These are phyloP conservation scores for Hanseniaspora vineae DNA, from an alignment of 805 yeast genomes.

Conservation along the genomic window DNA sequence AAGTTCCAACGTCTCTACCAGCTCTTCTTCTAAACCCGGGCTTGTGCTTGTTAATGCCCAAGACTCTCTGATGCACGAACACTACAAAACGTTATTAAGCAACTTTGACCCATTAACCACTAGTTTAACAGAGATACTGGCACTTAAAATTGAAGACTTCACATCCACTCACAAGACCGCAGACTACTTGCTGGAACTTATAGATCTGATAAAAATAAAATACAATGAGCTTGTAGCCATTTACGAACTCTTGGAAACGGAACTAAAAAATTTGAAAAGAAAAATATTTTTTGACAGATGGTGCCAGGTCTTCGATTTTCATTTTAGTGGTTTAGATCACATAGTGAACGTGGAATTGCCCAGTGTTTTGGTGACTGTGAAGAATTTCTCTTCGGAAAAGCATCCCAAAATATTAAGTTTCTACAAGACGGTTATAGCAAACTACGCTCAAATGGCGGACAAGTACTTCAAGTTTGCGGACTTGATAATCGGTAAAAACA, in stretches of 20 bases:
- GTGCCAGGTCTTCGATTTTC: constrained; percentile 14
- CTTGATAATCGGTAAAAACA: neutral
- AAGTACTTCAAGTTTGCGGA: neutral
- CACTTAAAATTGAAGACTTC: constrained; percentile 34
- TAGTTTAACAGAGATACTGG: constrained; percentile 37
- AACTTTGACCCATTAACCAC: constrained; percentile 15
- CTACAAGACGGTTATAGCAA: neutral
- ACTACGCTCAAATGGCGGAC: neutral
- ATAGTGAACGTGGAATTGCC: neutral
- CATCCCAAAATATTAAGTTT: neutral
- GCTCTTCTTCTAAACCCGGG: neutral
- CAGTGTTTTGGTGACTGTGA: neutral
- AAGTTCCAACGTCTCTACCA: neutral
- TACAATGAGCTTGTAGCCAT: constrained; percentile 29
- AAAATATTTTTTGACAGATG: constrained; percentile 43
- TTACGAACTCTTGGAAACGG: constrained; percentile 29
- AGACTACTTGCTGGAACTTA: constrained; percentile 14
- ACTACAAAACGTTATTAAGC: neutral
- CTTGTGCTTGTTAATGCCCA: neutral
- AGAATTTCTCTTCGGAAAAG: neutral
- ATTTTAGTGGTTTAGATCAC: neutral
- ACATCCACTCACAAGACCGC: constrained; percentile 21
- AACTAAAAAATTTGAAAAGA: constrained; percentile 28
- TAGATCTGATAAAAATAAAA: constrained; percentile 22
- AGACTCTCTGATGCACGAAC: neutral